Conservation (phyloP, 2,329 filamentous ascomycete species). For the Fusarium sp. region DNA sequence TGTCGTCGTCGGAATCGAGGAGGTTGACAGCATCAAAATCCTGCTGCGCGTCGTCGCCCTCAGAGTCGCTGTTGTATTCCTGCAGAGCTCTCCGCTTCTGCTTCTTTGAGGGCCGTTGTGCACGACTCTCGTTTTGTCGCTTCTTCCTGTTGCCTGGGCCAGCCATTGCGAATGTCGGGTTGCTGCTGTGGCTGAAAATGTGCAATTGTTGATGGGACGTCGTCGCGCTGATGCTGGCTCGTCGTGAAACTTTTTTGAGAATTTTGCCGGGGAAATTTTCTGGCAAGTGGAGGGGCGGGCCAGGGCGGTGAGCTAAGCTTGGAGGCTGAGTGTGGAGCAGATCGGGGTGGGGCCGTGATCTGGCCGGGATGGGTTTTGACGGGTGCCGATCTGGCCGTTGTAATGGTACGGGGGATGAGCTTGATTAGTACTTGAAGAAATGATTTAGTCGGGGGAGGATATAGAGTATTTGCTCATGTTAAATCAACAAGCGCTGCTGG, state of each 20-base stretch:
- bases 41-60: slow-evolving; percentile 53
- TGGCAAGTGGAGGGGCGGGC: slow-evolving; percentile 40
- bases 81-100: slow-evolving; percentile 61
- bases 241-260: slow-evolving; percentile 43
- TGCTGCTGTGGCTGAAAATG: slow-evolving; percentile 12
- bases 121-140: slow-evolving; percentile 46
- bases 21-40: slow-evolving; percentile 65
- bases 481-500: background rate
- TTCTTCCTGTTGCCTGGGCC: slow-evolving; percentile 52
- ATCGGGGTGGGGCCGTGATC: slow-evolving; percentile 6
- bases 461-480: background rate
- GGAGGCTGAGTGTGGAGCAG: slow-evolving; percentile 18
- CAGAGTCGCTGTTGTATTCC: slow-evolving; percentile 66
- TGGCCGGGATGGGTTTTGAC: background rate
- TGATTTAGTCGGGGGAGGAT: background rate
- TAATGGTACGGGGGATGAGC: background rate
- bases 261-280: slow-evolving; percentile 45
- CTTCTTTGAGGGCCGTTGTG: slow-evolving; percentile 62
- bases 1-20: slow-evolving; percentile 68
- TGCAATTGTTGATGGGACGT: slow-evolving; percentile 22
- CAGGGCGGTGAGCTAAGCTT: slow-evolving; percentile 42
- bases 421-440: background rate
- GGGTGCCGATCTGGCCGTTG: background rate
- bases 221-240: slow-evolving; percentile 29
- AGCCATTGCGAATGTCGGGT: slow-evolving; percentile 46